Percentiles rank a stretch among this genome's conserved stretches.
Evolutionary conservation across 2,329 filamentous ascomycete genomes (phyloP).

Genomic region (Penicillium sp.): DNA sequence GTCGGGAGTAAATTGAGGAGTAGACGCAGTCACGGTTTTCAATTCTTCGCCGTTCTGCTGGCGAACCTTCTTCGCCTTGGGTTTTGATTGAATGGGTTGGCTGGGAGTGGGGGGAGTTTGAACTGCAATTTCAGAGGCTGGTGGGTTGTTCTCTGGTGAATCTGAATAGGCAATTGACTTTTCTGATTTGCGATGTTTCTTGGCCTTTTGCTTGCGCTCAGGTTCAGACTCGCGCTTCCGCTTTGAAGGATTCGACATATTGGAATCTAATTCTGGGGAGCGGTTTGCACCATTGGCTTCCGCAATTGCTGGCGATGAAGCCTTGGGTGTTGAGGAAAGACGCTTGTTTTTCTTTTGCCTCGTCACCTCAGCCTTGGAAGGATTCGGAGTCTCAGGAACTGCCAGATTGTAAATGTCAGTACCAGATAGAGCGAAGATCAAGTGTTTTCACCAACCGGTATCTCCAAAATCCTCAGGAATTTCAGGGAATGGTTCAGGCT

Average conservation of each 20-base stretch:
- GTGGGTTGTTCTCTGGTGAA: neutral
- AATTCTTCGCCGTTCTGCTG: neutral
- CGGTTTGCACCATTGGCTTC: neutral
- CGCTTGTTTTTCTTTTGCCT: constrained; percentile 12
- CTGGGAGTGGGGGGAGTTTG: neutral
- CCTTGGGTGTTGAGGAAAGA: neutral
- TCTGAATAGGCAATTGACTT: neutral
- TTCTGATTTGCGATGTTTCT: constrained; percentile 6
- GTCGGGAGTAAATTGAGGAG: neutral
- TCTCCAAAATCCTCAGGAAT: neutral
- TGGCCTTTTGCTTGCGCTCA: constrained; percentile 1
- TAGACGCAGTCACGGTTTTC: neutral
- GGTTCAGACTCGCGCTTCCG: constrained; percentile 27
- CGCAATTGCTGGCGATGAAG: neutral
- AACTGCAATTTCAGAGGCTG: neutral
- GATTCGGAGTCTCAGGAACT: constrained; percentile 7
- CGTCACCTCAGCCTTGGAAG: neutral
- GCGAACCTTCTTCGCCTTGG: neutral
- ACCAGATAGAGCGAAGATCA: no score
- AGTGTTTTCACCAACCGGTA: neutral
- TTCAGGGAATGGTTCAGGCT: neutral
- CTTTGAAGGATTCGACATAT: constrained; percentile 21
- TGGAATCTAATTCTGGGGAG: neutral
- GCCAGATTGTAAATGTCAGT: neutral
- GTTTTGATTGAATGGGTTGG: neutral